Base-by-base conservation (phyloP, 345 rosid species). In the Euphorbia pulcherrima region DNA sequence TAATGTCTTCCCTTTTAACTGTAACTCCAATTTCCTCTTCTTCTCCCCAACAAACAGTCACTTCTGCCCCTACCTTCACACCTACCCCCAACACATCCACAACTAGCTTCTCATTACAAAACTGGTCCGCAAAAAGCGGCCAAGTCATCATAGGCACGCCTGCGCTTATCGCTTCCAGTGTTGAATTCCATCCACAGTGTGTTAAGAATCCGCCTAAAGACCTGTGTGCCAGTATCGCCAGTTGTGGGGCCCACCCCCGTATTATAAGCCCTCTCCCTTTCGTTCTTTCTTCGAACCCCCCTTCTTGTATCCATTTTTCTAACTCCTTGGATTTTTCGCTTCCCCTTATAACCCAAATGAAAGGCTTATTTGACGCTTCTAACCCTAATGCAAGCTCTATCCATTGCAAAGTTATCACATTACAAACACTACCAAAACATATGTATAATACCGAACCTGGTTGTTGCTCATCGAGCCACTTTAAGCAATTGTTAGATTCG, bases 191-290 rank as follows among this genome's bases (percentile, higher is more conserved):
- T 14, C 50, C 50, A 44, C 50, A 44, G 3, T 55, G 60, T 55
- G 60, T 55, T 55, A 55, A 26, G 60, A 55, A 55, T 24, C 60
- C 60, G 11, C 60, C 60, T 9, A 26, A 24, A 1, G 60, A 14
- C 11, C 13, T 2, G 11, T 55, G 60, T 55, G 60, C 24, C 18
- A 55, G 5, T 8, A 55, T 24, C 3, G 30, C 16, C 8, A 55
- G 18, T 55, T 55, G 60, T 16, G 60, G 60, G 24, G 60, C 60
- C 60, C 60, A 55, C 4, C 60, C 60, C 13, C 60, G 24, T 24
- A 44, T 44, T 6, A 44, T 44, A 6, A 44, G 17, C 2, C 50
- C 13, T 44, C 50, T 44, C 18, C 50, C 18, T 12, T 12, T 44
- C 50, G 50, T 44, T 44, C 50, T 7, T 44, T 44, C 18, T 44